Evolutionary conservation across 148 eudicot genomes (phyloP).

Genomic region (Cornus florida): DNA sequence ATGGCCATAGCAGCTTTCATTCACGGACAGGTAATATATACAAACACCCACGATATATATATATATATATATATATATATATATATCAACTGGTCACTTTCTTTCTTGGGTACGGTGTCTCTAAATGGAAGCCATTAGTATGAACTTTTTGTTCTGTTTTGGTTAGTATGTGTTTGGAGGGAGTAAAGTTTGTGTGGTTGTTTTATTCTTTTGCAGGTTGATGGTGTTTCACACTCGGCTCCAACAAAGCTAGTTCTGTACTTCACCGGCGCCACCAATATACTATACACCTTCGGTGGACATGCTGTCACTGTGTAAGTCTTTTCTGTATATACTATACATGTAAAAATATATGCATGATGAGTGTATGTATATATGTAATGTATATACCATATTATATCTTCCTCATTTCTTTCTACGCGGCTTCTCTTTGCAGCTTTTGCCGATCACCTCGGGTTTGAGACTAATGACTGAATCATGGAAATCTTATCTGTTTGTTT

Average conservation of each 20-base stretch:
- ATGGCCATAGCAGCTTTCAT: constrained; percentile 66
- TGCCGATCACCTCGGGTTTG: constrained; percentile 24
- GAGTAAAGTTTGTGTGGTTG: not conserved
- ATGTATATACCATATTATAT: not conserved
- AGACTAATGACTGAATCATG: constrained; percentile 22
- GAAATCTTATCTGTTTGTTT: constrained; percentile 27
- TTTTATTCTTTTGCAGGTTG: constrained; percentile 36
- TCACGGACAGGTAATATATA: constrained; percentile 69
- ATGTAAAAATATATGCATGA: no score
- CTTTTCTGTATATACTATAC: not conserved
- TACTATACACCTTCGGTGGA: constrained; percentile 88
- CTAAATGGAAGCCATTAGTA: not conserved
- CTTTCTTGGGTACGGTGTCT: not conserved
- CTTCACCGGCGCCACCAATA: constrained; percentile 93
- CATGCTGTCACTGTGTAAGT: constrained; percentile 97
- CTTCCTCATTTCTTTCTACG: constrained; percentile 20
- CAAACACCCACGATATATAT: not conserved
- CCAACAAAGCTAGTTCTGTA: constrained; percentile 72
- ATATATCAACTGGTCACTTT: not conserved
- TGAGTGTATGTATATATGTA: not conserved
- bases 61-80: not conserved
- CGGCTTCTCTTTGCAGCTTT: constrained; percentile 48
- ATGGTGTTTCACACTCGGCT: constrained; percentile 61
- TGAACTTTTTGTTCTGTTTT: not conserved
- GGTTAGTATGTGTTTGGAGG: not conserved